Percentiles rank a stretch among this genome's conserved stretches.
These are phyloP conservation scores for Hibiscus tridactylites DNA, from an alignment of 345 rosid species.

Conservation along the genomic window DNA sequence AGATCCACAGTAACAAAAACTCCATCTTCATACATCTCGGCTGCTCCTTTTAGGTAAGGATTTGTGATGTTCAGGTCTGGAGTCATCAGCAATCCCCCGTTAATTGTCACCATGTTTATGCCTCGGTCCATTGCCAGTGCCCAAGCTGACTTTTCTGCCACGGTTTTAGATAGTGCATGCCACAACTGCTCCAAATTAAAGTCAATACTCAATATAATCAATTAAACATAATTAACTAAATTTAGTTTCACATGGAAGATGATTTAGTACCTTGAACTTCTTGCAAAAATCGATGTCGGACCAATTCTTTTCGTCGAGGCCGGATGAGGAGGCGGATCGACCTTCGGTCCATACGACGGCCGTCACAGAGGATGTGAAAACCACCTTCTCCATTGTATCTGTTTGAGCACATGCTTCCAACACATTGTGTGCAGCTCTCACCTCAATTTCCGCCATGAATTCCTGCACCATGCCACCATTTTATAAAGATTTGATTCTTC, in stretches of 20 bases:
- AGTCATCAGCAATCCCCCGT: constrained; percentile 44
- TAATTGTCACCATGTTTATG: constrained; percentile 49
- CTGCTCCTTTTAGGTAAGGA: constrained; percentile 58
- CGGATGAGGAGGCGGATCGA: constrained; percentile 11
- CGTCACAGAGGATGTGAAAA: constrained; percentile 51
- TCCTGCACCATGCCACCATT: constrained; percentile 43
- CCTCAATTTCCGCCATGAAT: constrained; percentile 50
- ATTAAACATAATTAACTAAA: background rate
- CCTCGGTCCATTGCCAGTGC: constrained; percentile 68
- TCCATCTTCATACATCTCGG: constrained; percentile 66
- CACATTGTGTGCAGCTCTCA: constrained; percentile 58
- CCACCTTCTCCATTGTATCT: constrained; percentile 47
- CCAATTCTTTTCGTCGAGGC: constrained; percentile 46
- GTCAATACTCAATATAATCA: background rate
- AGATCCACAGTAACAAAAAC: constrained; percentile 46
- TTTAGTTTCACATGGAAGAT: background rate
- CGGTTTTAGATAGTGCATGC: constrained; percentile 54
- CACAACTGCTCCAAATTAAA: constrained; percentile 33
- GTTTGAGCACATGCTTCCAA: constrained; percentile 65
- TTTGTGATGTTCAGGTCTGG: constrained; percentile 31
- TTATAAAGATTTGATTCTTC: too few species aligned
- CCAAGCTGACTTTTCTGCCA: constrained; percentile 66
- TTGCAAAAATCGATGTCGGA: constrained; percentile 40
- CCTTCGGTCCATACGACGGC: constrained; percentile 47
- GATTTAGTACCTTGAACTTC: constrained; percentile 36